Conservation (phyloP, 2,329 filamentous ascomycete species). For the Clarireedia hainanense region DNA sequence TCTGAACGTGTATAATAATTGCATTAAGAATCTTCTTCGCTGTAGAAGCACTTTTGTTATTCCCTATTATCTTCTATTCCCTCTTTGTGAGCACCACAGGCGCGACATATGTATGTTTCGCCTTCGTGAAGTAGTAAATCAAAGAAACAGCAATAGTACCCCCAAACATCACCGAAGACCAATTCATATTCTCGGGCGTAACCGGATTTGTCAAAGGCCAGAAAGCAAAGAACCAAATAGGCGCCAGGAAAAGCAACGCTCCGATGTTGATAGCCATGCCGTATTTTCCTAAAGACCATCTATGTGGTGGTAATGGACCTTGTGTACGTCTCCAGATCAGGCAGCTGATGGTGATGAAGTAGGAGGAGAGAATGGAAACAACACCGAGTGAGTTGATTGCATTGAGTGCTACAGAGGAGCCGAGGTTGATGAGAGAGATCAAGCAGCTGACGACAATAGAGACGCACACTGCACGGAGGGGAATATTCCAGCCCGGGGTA, state of each 20-base stretch:
- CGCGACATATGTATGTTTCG: conserved; percentile 21
- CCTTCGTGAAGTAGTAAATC: conserved; percentile 15
- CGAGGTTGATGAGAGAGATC: conserved; percentile 37
- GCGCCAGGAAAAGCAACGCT: conserved; percentile 35
- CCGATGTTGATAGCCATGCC: conserved; percentile 35
- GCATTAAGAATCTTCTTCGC: too few relatives aligned
- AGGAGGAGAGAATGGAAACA: conserved; percentile 41
- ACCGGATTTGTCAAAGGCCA: conserved; percentile 36
- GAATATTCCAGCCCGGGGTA: conserved; percentile 13
- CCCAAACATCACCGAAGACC: conserved; percentile 13
- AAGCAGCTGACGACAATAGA: conserved; percentile 11
- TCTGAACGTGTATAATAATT: too few relatives aligned
- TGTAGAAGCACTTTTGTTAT: too few relatives aligned
- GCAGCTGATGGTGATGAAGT: conserved; percentile 38
- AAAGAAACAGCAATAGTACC: conserved; percentile 8
- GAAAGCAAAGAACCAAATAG: conserved; percentile 36
- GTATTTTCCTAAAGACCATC: conserved; percentile 35
- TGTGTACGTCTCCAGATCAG: conserved; percentile 29
- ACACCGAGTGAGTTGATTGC: conserved; percentile 42
- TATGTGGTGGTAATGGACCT: conserved; percentile 32
- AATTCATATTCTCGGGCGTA: conserved; percentile 40
- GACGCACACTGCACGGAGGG: conserved; percentile 12
- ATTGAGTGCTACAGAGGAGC: conserved; percentile 42
- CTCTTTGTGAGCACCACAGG: conserved; percentile 10
- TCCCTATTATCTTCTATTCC: not conserved